Evolutionary conservation across 2,329 filamentous ascomycete species (phyloP).

Genomic region (Pseudogymnoascus sp.): DNA sequence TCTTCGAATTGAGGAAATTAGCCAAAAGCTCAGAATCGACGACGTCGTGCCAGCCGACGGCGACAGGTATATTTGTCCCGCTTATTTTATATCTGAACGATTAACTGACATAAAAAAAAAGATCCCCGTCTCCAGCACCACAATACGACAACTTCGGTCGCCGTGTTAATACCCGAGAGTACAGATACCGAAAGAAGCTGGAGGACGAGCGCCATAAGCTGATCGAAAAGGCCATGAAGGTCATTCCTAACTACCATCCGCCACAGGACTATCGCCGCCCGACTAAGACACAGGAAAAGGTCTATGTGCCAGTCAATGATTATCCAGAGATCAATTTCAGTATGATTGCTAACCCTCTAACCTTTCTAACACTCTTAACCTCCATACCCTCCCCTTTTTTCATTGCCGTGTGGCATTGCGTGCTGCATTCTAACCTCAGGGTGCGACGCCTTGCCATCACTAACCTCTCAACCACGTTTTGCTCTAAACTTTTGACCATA

Average conservation of each 20-base stretch:
- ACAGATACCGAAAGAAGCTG: slow-evolving; percentile 93
- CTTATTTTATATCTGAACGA: not conserved
- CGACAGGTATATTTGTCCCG: slow-evolving; percentile 63
- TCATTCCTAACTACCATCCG: slow-evolving; percentile 98
- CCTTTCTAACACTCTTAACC: slow-evolving; percentile 54
- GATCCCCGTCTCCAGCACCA: slow-evolving; percentile 89
- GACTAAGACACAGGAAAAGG: slow-evolving; percentile 99
- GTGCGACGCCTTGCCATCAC: slow-evolving; percentile 29
- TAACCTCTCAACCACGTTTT: slow-evolving; percentile 30
- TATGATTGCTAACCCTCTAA: slow-evolving; percentile 99
- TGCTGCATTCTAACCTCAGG: slow-evolving; percentile 22
- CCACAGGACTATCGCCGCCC: slow-evolving; percentile 97
- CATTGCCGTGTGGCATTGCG: slow-evolving; percentile 33
- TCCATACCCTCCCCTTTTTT: slow-evolving; percentile 39
- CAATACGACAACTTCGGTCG: slow-evolving; percentile 99
- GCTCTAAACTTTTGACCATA: slow-evolving; percentile 31
- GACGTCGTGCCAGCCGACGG: slow-evolving; percentile 96
- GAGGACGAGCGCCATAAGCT: slow-evolving; percentile 99
- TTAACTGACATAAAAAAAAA: slow-evolving; percentile 31
- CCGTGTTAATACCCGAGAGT: slow-evolving; percentile 98
- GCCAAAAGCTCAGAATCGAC: slow-evolving; percentile 97
- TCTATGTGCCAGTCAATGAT: slow-evolving; percentile 99
- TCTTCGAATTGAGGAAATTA: slow-evolving; percentile 97
- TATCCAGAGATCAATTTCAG: slow-evolving; percentile 99
- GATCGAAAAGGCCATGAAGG: slow-evolving; percentile 98